Conservation (phyloP, 2,329 filamentous ascomycete species). For the Aspergillus ruber region DNA sequence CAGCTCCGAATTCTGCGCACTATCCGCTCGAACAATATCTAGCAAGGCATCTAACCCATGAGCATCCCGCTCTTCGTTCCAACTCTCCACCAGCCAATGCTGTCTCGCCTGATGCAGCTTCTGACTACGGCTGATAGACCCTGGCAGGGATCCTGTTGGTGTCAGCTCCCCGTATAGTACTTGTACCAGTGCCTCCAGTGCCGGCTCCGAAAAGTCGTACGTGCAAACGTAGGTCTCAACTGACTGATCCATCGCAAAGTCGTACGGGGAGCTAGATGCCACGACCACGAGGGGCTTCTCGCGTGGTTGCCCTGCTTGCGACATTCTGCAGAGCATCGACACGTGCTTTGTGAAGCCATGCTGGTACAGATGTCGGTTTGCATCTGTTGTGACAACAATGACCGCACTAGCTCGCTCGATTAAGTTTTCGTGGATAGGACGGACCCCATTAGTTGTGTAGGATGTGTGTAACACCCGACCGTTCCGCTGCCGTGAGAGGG, state of each 20-base stretch:
- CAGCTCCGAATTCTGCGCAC: slow-evolving; percentile 59
- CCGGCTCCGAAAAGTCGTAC: slow-evolving; percentile 92
- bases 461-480: slow-evolving; percentile 88
- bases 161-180: slow-evolving; percentile 71
- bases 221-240: slow-evolving; percentile 93
- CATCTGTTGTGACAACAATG: slow-evolving; percentile 86
- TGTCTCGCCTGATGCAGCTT: slow-evolving; percentile 84
- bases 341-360: slow-evolving; percentile 94
- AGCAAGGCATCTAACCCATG: slow-evolving; percentile 70
- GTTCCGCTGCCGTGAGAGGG: slow-evolving; percentile 76
- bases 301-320: slow-evolving; percentile 34
- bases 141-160: slow-evolving; percentile 52
- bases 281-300: slow-evolving; percentile 86
- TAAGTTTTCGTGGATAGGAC: slow-evolving; percentile 87
- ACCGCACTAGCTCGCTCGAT: slow-evolving; percentile 84
- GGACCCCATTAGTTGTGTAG: slow-evolving; percentile 86
- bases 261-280: slow-evolving; percentile 89
- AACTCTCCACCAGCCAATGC: slow-evolving; percentile 89
- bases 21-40: slow-evolving; percentile 58
- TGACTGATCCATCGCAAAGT: slow-evolving; percentile 86
- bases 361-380: slow-evolving; percentile 89
- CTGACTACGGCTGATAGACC: slow-evolving; percentile 78
- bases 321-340: slow-evolving; percentile 72
- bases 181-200: slow-evolving; percentile 75
- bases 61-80: slow-evolving; percentile 71